Base-by-base conservation (phyloP, 257 asterid genomes). In the Lavandula angustifolia region DNA sequence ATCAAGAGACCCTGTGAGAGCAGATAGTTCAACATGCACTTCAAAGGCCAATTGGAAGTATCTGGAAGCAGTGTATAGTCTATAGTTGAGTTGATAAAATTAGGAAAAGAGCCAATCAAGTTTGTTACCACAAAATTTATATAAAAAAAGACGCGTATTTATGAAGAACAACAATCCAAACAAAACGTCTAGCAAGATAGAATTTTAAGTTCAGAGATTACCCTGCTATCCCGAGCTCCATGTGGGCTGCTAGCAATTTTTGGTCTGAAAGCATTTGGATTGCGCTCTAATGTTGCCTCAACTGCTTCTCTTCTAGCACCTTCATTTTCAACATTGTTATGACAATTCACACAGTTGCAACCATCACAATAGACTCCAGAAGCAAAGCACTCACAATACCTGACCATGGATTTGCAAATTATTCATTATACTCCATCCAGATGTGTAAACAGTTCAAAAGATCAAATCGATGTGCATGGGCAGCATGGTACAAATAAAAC, bases 351-450 rank as follows among this genome's bases (percentile, higher is more conserved):
- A 62, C 97, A 92, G 78, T 92, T 92, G 85, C 97, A 92, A 47
- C 96, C 95, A 50, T 89, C 96, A 48, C 99, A 92, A 67, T 85
- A 92, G 55, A 83, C 78, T 50, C 97, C 99, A 65, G 99, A 87
- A 49, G 99, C 91, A 80, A 92, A 92, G 77, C 99, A 92, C 72
- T 92, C 99, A 73, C 99, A 92, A 60, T 92, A 92, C 90, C 99
- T 92, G 81, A 68, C 38, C 75, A 76, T 40, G 54, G 74, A 57
- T 77, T 57, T 65, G 34, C 52, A 37, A 62, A 51, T 66, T 22
- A 53, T 29, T 49, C 62, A 64, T 68, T 63, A 62, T 17, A 49
- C 33, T 42, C 57, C 27, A 58, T 42, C 5, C 47, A 49, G 54
- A 53, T 37, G 40, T 54, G 13, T 62, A 29, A 29, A 50, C 31